These are phyloP conservation scores for Datura wrightii DNA, from an alignment of 257 asterid species.

Conservation along the genomic window DNA sequence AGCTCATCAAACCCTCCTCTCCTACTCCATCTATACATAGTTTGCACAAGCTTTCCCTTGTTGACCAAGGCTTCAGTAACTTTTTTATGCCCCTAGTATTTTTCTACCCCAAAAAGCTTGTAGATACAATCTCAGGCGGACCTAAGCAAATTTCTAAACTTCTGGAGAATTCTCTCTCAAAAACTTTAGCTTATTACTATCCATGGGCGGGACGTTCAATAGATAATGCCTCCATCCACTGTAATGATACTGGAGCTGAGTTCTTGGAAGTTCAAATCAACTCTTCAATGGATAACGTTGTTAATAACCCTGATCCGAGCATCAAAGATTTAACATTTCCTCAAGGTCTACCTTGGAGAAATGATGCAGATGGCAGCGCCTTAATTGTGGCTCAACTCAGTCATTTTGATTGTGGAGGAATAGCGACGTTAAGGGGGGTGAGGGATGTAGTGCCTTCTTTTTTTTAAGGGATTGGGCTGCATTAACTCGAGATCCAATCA, in stretches of 20 bases:
- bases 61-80: background rate
- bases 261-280: background rate
- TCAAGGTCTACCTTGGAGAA: background rate
- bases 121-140: background rate
- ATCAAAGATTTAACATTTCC: background rate
- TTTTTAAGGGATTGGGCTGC: constrained; percentile 29
- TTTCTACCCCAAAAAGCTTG: constrained; percentile 18
- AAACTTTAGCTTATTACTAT: background rate
- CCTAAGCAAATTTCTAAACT: background rate
- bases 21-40: constrained; percentile 22
- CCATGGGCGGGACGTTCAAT: background rate
- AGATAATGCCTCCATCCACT: background rate
- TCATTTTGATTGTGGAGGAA: constrained; percentile 30
- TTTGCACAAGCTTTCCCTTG: background rate
- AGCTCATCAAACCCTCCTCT: constrained; percentile 28
- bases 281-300: background rate
- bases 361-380: too few species aligned
- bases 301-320: background rate
- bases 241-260: constrained; percentile 25
- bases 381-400: background rate
- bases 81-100: background rate
- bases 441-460: background rate
- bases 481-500: background rate
- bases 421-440: background rate
- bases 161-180: constrained; percentile 18